A percentile compares a stretch with the other conserved stretches of the same genome.
These are phyloP conservation scores for Sophora flavescens DNA, from an alignment of 306 rosid species.

Conservation along the genomic window DNA sequence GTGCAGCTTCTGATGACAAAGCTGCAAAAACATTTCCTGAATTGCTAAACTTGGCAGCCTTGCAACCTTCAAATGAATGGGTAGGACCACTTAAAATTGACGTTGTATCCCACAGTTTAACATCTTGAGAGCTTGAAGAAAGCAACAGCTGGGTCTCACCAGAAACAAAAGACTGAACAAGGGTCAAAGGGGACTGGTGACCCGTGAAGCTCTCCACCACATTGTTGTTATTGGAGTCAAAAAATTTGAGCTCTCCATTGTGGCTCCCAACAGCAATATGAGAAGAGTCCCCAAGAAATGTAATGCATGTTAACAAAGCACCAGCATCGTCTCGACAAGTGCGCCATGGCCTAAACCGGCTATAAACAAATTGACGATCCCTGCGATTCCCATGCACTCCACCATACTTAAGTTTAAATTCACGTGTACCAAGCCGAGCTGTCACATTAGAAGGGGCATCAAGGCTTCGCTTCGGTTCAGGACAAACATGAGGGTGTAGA, in stretches of 20 bases:
- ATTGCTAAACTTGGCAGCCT: conserved; percentile 93
- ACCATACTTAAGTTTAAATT: conserved; percentile 77
- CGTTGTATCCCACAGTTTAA: conserved; percentile 86
- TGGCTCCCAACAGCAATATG: conserved; percentile 92
- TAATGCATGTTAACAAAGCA: conserved; percentile 82
- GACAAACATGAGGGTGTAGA: conserved; percentile 92
- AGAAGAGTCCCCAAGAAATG: conserved; percentile 88
- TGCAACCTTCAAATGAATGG: conserved; percentile 91
- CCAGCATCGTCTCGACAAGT: conserved; percentile 92
- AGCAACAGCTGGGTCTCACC: conserved; percentile 83
- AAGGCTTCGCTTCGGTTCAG: conserved; percentile 92
- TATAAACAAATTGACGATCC: conserved; percentile 96
- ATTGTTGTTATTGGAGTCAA: conserved; percentile 75
- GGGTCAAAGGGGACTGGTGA: conserved; percentile 88
- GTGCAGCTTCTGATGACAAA: conserved; percentile 70
- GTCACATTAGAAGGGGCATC: conserved; percentile 95
- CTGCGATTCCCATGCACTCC: conserved; percentile 95
- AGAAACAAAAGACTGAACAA: conserved; percentile 75
- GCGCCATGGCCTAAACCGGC: conserved; percentile 97
- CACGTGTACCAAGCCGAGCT: conserved; percentile 93
- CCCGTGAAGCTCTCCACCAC: conserved; percentile 83
- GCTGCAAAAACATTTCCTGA: conserved; percentile 84
- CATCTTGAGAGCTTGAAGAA: conserved; percentile 90
- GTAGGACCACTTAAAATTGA: conserved; percentile 79
- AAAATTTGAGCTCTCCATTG: conserved; percentile 86